These are phyloP conservation scores for Candida easanensis DNA, from an alignment of 805 yeast genomes.

Conservation along the genomic window DNA sequence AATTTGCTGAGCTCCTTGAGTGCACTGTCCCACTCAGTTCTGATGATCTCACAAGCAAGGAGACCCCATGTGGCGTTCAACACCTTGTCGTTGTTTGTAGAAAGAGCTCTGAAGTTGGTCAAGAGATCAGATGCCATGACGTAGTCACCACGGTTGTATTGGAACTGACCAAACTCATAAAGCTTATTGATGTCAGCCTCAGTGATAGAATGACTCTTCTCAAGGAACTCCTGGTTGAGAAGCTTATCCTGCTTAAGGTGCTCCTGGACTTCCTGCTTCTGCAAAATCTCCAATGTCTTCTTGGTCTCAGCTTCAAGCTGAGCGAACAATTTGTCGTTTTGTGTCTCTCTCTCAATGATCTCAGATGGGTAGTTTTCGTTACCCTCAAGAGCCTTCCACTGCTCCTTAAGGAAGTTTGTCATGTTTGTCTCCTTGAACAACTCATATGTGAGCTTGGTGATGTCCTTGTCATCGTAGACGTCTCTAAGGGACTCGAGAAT, in stretches of 20 bases:
- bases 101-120: conserved; percentile 53
- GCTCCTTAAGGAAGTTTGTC: conserved; percentile 47
- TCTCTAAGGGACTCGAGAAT: conserved; percentile 46
- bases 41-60: conserved; percentile 57
- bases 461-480: conserved; percentile 42
- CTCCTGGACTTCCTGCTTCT: conserved; percentile 49
- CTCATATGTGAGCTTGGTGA: conserved; percentile 48
- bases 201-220: conserved; percentile 42
- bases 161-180: conserved; percentile 59
- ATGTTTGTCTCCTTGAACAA: conserved; percentile 56
- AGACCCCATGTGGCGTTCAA: conserved; percentile 67
- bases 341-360: conserved; percentile 36
- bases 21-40: conserved; percentile 51
- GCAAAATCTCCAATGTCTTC: conserved; percentile 43
- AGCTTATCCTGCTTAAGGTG: conserved; percentile 53
- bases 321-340: conserved; percentile 36
- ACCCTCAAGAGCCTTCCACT: conserved; percentile 41
- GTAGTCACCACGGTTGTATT: conserved; percentile 63
- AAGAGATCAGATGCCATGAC: conserved; percentile 56
- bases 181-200: conserved; percentile 48
- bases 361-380: conserved; percentile 40
- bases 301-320: conserved; percentile 41
- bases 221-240: conserved; percentile 47
- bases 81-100: conserved; percentile 47
- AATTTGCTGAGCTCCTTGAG: conserved; percentile 50